Evolutionary conservation across 352 stramenopile genomes (phyloP), one percentile per base, ranked within the genome.

Genomic region (Pythium biforme): DNA sequence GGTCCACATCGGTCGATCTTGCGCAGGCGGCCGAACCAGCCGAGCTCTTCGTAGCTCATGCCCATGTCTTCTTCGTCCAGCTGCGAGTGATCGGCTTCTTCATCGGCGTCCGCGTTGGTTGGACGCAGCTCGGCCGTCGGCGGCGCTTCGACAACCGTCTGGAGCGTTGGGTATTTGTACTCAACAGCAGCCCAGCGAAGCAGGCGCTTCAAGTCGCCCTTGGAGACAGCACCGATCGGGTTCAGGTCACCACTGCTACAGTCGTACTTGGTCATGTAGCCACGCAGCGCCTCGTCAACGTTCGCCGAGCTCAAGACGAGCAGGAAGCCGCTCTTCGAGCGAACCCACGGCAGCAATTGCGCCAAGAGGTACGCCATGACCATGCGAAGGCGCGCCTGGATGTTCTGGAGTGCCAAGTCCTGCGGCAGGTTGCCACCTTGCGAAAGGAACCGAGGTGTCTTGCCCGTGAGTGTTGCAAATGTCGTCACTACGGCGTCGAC

Each of bases 201-300:
- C 63, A 99, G 90, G 19, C 94, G 93, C 76, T 99, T 99, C 31
- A 99, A 70, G 69, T 99, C 97, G 22, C 87, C 74, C 71, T 97
- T 97, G 15, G 86, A 98, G 46, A 99, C 97, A 0, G 88, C 94
- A 31, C 97, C 97, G 67, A 99, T 99, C 2, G 97, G 97, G 75
- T 99, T 99, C 52, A 99, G 69, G 71, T 99, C 97, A 14, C 97
- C 97, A 57, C 88, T 98, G 64, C 91, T 98, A 77, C 97, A 99
- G 81, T 99, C 97, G 65, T 99, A 99, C 77, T 99, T 99, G 46
- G 97, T 99, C 94, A 99, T 98, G 81, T 99, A 99, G 27, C 97
- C 97, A 54, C 97, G 91, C 45, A 99, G 79, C 0, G 92, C 93
- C 78, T 99, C 97, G 66, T 99, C 97, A 1, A 99, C 97, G 74